phyloP scores from a whole-genome alignment of 1,139 yeast species.

The Debaryomyces sp. region DNA sequence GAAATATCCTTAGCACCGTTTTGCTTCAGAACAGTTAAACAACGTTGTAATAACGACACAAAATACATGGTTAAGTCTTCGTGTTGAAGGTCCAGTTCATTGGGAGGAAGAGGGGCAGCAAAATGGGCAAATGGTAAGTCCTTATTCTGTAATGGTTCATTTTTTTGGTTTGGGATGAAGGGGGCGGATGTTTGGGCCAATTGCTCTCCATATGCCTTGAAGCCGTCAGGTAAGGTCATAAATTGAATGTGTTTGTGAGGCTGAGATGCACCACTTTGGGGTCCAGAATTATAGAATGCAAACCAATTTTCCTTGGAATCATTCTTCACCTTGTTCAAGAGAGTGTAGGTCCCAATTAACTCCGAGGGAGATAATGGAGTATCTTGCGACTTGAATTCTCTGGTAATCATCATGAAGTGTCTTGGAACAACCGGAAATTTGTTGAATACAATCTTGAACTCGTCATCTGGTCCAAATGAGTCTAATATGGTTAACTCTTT shows the following conservation, averaged over 20 bases:
- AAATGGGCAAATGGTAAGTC: conserved; percentile 82
- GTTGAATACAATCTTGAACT: conserved; percentile 72
- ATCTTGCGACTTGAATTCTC: conserved; percentile 68
- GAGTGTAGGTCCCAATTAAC: conserved; percentile 56
- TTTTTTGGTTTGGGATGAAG: conserved; percentile 53
- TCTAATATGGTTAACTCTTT: conserved; percentile 68
- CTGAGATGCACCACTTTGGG: conserved; percentile 88
- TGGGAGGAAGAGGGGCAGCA: conserved; percentile 63
- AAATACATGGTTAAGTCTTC: conserved; percentile 65
- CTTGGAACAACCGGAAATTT: conserved; percentile 82
- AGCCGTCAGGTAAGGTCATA: conserved; percentile 64
- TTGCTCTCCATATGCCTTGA: conserved; percentile 61
- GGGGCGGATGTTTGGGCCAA: conserved; percentile 47
- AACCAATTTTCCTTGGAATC: conserved; percentile 41
- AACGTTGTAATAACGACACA: conserved; percentile 69
- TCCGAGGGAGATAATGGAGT: conserved; percentile 73
- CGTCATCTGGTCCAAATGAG: conserved; percentile 46
- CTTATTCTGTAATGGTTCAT: conserved; percentile 63
- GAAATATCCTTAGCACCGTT: conserved; percentile 51
- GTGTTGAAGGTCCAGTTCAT: conserved; percentile 43
- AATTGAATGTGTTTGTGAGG: conserved; percentile 92
- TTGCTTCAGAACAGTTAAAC: conserved; percentile 65
- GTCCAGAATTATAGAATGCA: conserved; percentile 89
- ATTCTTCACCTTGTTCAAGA: conserved; percentile 39
- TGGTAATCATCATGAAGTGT: conserved; percentile 80